A percentile compares a stretch with the other conserved stretches of the same genome.
Evolutionary conservation across 2,329 filamentous ascomycete genomes (phyloP).

Genomic region (Exophiala oligosperma): DNA sequence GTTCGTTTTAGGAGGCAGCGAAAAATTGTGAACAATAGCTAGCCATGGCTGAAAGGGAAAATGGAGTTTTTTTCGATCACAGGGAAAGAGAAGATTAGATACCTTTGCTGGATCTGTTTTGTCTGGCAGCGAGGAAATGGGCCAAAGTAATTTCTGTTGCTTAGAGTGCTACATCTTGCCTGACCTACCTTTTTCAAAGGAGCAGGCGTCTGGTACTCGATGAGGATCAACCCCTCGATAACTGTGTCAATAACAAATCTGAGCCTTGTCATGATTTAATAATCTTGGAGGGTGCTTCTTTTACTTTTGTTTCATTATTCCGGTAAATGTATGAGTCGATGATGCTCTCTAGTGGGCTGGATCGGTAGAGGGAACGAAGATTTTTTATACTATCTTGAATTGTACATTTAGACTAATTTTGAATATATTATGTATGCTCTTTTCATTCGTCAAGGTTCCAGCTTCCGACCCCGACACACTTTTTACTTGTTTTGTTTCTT

Average conservation of each 20-base stretch:
- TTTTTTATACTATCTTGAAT: no score
- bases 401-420: no score
- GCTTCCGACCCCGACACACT: no score
- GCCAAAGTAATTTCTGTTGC: no score
- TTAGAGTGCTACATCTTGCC: neutral
- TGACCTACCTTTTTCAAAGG: neutral
- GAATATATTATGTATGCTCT: no score
- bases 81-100: neutral
- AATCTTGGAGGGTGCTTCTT: no score
- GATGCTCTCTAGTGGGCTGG: no score
- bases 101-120: neutral
- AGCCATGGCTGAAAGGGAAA: neutral
- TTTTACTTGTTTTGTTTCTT: no score
- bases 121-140: neutral
- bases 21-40: neutral
- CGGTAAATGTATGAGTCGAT: neutral
- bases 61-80: neutral
- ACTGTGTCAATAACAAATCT: conserved; percentile 3
- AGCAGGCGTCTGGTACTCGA: neutral
- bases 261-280: neutral
- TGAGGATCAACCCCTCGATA: neutral
- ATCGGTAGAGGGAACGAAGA: no score
- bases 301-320: neutral
- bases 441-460: no score
- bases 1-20: no score